Conservation (phyloP, 176 grass and related monocot genomes). For the Pontederia paniculata region DNA sequence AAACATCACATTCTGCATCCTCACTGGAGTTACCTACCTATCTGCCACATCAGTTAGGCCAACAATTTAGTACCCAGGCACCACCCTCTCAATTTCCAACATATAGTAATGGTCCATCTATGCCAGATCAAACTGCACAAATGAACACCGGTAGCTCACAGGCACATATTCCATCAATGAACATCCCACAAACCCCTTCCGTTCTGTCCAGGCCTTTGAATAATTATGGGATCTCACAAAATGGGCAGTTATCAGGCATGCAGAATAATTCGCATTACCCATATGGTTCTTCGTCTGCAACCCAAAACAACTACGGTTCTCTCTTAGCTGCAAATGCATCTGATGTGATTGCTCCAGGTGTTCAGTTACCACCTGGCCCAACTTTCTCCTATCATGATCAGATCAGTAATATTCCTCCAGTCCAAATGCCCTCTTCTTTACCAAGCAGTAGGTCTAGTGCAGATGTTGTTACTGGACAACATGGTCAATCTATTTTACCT, state of each 20-base stretch:
- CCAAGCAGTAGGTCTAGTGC: slow-evolving; percentile 15
- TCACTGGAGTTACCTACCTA: slow-evolving; percentile 25
- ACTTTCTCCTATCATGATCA: slow-evolving; percentile 29
- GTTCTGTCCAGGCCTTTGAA: slow-evolving; percentile 11
- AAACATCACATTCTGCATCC: slow-evolving; percentile 13
- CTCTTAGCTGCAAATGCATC: slow-evolving; percentile 12
- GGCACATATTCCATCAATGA: slow-evolving; percentile 30
- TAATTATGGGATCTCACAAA: slow-evolving; percentile 25
- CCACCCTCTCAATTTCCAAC: slow-evolving; percentile 27
- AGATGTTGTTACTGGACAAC: slow-evolving; percentile 32
- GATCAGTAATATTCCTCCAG: slow-evolving; percentile 25
- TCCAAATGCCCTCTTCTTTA: slow-evolving; percentile 16
- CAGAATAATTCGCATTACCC: slow-evolving; percentile 60
- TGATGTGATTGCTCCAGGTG: slow-evolving; percentile 18
- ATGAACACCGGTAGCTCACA: slow-evolving; percentile 32
- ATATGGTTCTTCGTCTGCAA: slow-evolving; percentile 24
- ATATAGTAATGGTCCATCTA: slow-evolving; percentile 21
- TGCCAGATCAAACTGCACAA: slow-evolving; percentile 30
- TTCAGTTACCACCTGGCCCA: slow-evolving; percentile 24
- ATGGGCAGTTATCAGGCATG: slow-evolving; percentile 21
- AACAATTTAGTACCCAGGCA: slow-evolving; percentile 36
- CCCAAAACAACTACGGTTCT: slow-evolving; percentile 30
- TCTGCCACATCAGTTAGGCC: slow-evolving; percentile 22
- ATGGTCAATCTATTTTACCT: slow-evolving; percentile 31
- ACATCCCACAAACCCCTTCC: slow-evolving; percentile 28